These are phyloP conservation scores for Coleophoma cylindrospora DNA, from an alignment of 2,329 filamentous ascomycete genomes.

Conservation along the genomic window DNA sequence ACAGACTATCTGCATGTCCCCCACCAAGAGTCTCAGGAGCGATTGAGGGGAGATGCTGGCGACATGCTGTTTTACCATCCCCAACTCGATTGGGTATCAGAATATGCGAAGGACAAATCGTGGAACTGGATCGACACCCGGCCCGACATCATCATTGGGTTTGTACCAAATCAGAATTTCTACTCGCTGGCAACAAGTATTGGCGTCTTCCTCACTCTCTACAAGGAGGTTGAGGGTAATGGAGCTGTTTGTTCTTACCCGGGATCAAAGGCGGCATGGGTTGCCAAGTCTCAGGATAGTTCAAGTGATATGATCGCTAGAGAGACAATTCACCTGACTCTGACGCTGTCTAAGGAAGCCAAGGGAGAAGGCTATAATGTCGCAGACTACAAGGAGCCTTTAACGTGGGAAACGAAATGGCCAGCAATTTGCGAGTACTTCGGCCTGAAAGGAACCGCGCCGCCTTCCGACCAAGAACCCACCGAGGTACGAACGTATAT, in stretches of 20 bases:
- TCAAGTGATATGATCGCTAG: constrained; percentile 34
- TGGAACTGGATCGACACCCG: constrained; percentile 36
- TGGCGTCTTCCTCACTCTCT: constrained; percentile 32
- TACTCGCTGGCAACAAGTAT: constrained; percentile 32
- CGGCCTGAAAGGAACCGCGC: constrained; percentile 33
- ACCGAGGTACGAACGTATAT: constrained; percentile 30
- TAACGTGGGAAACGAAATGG: constrained; percentile 12
- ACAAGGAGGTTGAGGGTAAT: constrained; percentile 30
- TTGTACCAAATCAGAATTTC: constrained; percentile 34
- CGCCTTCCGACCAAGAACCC: constrained; percentile 17
- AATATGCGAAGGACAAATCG: constrained; percentile 28
- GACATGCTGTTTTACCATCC: constrained; percentile 35
- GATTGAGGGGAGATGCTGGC: constrained; percentile 28
- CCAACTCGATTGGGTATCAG: constrained; percentile 32
- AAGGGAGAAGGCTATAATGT: constrained; percentile 33
- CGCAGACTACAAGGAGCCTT: background rate
- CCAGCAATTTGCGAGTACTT: constrained; percentile 39
- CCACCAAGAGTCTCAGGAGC: constrained; percentile 25
- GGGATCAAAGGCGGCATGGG: constrained; percentile 30
- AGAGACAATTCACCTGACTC: constrained; percentile 34
- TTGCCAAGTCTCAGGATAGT: constrained; percentile 31
- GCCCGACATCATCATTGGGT: constrained; percentile 35
- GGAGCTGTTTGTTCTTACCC: constrained; percentile 33
- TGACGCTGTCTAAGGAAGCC: constrained; percentile 32
- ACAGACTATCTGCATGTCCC: constrained; percentile 29